Conservation (phyloP, 768 basidiomycete species). For the Tricholoma sp. region DNA sequence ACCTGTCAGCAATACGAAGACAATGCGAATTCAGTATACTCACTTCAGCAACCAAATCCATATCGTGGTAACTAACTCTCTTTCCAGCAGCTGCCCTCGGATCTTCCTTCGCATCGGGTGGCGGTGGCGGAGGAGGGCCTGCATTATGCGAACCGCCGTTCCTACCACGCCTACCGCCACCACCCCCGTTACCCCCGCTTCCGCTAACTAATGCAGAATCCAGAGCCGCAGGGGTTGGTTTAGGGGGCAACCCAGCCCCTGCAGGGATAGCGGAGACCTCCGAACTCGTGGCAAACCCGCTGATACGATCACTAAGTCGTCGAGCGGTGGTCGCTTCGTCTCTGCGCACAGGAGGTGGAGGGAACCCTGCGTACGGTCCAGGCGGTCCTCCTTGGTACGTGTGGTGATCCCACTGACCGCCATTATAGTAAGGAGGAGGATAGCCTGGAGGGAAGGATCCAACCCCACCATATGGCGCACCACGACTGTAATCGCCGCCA, state of each 20-base stretch:
- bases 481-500: constrained; percentile 31
- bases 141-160: constrained; percentile 29
- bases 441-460: constrained; percentile 32
- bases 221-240: constrained; percentile 55
- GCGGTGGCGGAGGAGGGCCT: constrained; percentile 71
- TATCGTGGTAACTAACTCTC: constrained; percentile 91
- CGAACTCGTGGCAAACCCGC: constrained; percentile 59
- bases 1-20: constrained; percentile 7
- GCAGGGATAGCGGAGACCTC: constrained; percentile 46
- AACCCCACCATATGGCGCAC: constrained; percentile 29
- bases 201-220: constrained; percentile 51
- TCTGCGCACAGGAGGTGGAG: constrained; percentile 40
- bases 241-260: constrained; percentile 74
- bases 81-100: constrained; percentile 86
- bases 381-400: constrained; percentile 35
- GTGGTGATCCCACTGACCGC: constrained; percentile 39
- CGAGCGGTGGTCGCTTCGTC: constrained; percentile 56
- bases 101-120: constrained; percentile 88
- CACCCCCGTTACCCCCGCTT: constrained; percentile 34
- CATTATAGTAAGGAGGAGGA: constrained; percentile 38
- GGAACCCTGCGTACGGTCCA: constrained; percentile 30
- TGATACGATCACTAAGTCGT: constrained; percentile 75
- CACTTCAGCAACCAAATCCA: constrained; percentile 88
- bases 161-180: constrained; percentile 29
- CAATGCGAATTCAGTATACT: constrained; percentile 7